Evolutionary conservation across 768 basidiomycete genomes (phyloP).

Genomic region (Suillus subluteus): DNA sequence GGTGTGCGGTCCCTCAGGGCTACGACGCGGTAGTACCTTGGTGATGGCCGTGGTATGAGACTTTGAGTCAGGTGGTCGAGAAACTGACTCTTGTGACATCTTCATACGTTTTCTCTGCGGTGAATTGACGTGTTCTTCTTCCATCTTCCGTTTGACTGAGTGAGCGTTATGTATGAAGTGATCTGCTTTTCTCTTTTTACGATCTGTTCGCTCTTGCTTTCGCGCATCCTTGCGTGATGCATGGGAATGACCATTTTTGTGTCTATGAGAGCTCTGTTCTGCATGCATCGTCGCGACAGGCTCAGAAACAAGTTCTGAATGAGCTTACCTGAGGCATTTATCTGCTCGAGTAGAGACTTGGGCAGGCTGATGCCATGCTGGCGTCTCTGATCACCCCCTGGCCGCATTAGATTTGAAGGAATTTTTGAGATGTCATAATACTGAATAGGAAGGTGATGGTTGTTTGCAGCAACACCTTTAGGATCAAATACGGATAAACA

Average conservation of each 20-base stretch:
- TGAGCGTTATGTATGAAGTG: constrained; percentile 44
- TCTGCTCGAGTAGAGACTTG: constrained; percentile 31
- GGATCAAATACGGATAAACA: constrained; percentile 15
- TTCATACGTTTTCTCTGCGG: constrained; percentile 48
- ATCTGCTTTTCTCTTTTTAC: constrained; percentile 66
- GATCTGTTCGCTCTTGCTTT: constrained; percentile 60
- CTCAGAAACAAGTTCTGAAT: too few species aligned
- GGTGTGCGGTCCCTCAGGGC: not conserved
- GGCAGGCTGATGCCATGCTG: constrained; percentile 29
- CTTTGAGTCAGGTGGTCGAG: not conserved
- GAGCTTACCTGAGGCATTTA: constrained; percentile 21
- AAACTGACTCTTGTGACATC: constrained; percentile 31
- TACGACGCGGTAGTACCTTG: not conserved
- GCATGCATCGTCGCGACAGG: constrained; percentile 7
- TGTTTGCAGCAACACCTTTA: constrained; percentile 5
- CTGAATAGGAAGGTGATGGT: constrained; percentile 1
- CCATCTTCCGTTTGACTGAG: constrained; percentile 42
- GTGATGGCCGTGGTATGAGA: too few species aligned
- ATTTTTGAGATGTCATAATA: constrained; percentile 1
- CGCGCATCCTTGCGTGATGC: constrained; percentile 62
- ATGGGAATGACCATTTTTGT: constrained; percentile 18
- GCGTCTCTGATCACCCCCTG: constrained; percentile 21
- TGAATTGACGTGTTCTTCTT: constrained; percentile 47
- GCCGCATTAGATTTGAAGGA: not conserved
- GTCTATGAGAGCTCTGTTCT: constrained; percentile 13